Evolutionary conservation across 2,329 filamentous ascomycete genomes (phyloP), one percentile per base, ranked within the genome.

Genomic region (Talaromyces verruculosus): DNA sequence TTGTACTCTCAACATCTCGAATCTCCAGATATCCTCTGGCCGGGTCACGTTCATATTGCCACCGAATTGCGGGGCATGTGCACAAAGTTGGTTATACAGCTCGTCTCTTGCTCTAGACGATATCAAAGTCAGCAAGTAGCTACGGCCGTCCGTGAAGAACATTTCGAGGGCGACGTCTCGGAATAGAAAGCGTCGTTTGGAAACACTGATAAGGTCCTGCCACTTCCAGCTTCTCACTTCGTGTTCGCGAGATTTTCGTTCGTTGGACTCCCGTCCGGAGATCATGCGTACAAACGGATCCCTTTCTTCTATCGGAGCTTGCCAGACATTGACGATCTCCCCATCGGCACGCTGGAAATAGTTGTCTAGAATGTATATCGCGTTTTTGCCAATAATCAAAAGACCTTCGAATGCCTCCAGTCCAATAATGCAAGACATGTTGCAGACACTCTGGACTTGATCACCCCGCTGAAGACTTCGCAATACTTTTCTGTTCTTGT

Each of bases 401-500:
- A 99, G 88, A 7, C 95, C 95, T 76, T 99, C 96, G 68, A 91
- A 92, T 8, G 93, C 93, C 75, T 99, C 95, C 3, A 99, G 84
- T 10, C 95, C 95, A 37, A 97, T 89, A 64, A 99, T 94, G 11
- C 95, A 89, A 17, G 95, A 98, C 60, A 98, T 89, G 72, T 99
- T 99, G 83, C 92, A 96, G 1, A 97, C 92, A 65, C 92, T 91
- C 75, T 97, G 92, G 1, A 99, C 94, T 65, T 93, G 87, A 72
- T 99, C 95, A 5, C 93, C 93, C 13, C 91, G 90, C 71, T 97
- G 90, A 11, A 99, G 84, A 69, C 92, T 94, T 61, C 95, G 87
- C 92, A 98, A 96, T 53, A 99, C 94, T 77, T 97, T 97, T 53
- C 96, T 87, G 73, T 99, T 98, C 81, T 97, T 98, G 77, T 99